Percentiles rank a stretch among this genome's conserved stretches.
Evolutionary conservation across 306 rosid species (phyloP).

Genomic region (Corylus americana): DNA sequence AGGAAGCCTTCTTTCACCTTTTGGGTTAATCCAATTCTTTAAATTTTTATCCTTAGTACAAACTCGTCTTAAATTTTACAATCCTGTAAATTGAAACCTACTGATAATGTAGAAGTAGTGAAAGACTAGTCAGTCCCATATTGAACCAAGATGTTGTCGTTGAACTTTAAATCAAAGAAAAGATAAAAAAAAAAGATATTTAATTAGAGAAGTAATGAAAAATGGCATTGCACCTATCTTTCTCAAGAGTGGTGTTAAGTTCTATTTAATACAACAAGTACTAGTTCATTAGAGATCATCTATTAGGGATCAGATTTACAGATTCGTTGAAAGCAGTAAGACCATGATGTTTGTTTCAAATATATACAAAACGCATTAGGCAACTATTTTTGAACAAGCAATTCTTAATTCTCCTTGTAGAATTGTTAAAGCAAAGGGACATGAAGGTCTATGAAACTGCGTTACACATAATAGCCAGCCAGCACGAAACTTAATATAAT

Average conservation of each 20-base stretch:
- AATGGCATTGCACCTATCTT: neutral
- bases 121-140: neutral
- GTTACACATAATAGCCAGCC: slow-evolving; percentile 60
- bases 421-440: slow-evolving; percentile 45
- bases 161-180: too few relatives aligned
- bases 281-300: neutral
- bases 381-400: slow-evolving; percentile 2
- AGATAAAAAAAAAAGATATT: neutral
- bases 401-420: slow-evolving; percentile 26
- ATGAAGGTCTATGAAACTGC: slow-evolving; percentile 67
- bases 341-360: neutral
- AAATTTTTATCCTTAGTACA: neutral
- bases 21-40: neutral
- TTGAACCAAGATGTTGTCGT: neutral
- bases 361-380: neutral
- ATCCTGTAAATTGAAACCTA: neutral
- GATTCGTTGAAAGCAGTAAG: neutral
- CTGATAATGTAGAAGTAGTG: neutral
- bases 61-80: neutral
- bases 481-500: slow-evolving; percentile 28
- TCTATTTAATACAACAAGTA: neutral
- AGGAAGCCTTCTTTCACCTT: neutral
- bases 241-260: neutral
- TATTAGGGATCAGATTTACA: neutral
- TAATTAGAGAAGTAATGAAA: neutral